Evolutionary conservation across 352 stramenopile species (phyloP).

Genomic region (Globisporangium paddicum): DNA sequence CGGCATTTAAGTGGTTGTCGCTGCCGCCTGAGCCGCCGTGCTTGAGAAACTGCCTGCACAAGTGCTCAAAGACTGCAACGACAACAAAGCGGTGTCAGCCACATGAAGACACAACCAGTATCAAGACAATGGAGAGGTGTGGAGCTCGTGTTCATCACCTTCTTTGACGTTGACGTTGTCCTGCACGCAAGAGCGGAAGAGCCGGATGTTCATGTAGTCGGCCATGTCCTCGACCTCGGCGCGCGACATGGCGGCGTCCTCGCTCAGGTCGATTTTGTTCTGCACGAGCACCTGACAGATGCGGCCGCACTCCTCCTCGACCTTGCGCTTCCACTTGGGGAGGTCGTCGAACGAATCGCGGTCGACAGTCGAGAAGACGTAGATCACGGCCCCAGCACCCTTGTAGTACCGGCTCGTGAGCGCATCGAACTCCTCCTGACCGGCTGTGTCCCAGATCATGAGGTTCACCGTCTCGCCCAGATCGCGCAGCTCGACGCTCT

Average conservation of each 20-base stretch:
- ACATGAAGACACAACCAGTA: neutral
- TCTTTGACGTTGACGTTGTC: constrained; percentile 73
- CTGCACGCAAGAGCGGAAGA: constrained; percentile 64
- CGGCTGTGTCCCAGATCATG: constrained; percentile 82
- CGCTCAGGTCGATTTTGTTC: constrained; percentile 71
- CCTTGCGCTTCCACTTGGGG: constrained; percentile 66
- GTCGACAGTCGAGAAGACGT: constrained; percentile 74
- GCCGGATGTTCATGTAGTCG: constrained; percentile 42
- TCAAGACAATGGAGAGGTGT: neutral
- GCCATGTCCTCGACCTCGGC: constrained; percentile 63
- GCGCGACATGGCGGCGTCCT: constrained; percentile 53
- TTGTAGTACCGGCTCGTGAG: constrained; percentile 81
- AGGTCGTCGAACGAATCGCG: constrained; percentile 68
- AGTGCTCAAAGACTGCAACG: constrained; percentile 45
- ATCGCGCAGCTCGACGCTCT: constrained; percentile 61
- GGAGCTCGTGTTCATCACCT: constrained; percentile 18
- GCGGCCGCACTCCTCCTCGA: constrained; percentile 58
- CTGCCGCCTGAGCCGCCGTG: constrained; percentile 19
- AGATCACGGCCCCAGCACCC: constrained; percentile 57
- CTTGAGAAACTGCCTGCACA: constrained; percentile 50
- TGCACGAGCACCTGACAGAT: constrained; percentile 69
- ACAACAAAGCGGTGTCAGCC: neutral
- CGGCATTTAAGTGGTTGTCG: constrained; percentile 32
- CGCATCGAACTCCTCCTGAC: constrained; percentile 79
- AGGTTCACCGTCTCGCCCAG: constrained; percentile 59